Base-by-base conservation (phyloP, 495 filamentous ascomycete species). In the Neurospora sp. region DNA sequence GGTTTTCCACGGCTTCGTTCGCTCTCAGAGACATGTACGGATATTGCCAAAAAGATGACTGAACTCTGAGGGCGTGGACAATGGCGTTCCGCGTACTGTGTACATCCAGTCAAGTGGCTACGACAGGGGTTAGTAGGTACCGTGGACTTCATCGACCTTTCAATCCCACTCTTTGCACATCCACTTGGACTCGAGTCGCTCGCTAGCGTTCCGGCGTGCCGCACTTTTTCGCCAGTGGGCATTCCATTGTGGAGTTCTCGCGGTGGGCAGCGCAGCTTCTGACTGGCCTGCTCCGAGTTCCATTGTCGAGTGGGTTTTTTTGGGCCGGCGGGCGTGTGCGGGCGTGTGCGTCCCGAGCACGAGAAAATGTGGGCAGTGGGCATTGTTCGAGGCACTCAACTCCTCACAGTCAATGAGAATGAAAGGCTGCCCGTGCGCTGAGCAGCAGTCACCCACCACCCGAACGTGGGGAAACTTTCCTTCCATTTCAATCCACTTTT, bases 301-400 rank as follows among this genome's bases (percentile, higher is more conserved):
- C 35, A 35, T 35, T 18, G 27, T 27, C 31, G 48, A 59, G 73
- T 35, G 38, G 38, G 16, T 68, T 39, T 31, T 71, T 39, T 27
- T 68, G 53, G 31, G 31, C 20, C 37, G 44, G 73, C 48, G 65
- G 65, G 71, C 39, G 37, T 68, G 61, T n/a, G n/a, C 40, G 40
- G 44, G 48, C 48, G 53, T 59, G 68, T 71, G 70, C 65, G 41
- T 70, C 69, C 71, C 71, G 20, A 44, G 41, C 69, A 48, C 42
- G 20, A 70, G 46, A 73, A 68, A 68, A 76, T 73, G 53, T 53
- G 44, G 44, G 44, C 44, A 59, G 69, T 41, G 39, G 69, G 16
- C 69, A 70, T 35, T 44, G 4, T 37, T 37, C 31, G 44, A 71
- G 69, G 16, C 38, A 48, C 22, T 46, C 11, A 41, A 41, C 38